Evolutionary conservation across 2,329 filamentous ascomycete genomes (phyloP).

Genomic region (Trichothecium sympodiale): DNA sequence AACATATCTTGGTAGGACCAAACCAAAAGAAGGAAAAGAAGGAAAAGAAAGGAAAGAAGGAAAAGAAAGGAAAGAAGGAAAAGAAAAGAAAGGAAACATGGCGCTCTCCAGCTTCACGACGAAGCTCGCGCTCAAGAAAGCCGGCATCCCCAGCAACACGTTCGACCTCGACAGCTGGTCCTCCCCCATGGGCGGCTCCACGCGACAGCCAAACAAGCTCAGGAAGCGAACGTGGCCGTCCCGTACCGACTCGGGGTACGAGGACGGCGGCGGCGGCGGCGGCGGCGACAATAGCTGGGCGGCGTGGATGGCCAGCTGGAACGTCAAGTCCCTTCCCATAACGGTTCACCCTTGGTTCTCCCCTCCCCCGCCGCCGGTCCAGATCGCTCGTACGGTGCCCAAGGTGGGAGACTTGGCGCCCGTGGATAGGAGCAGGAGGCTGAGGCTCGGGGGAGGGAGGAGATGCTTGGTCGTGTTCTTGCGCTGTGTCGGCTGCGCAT

Average conservation of each 20-base stretch:
- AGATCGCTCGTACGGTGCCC: constrained; percentile 28
- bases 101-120: constrained; percentile 42
- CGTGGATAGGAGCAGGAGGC: constrained; percentile 30
- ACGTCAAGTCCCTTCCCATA: constrained; percentile 34
- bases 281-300: constrained; percentile 22
- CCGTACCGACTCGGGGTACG: constrained; percentile 12
- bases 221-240: constrained; percentile 14
- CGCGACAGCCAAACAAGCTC: constrained; percentile 19
- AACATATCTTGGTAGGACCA: too few relatives aligned
- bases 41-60: too few relatives aligned
- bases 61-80: too few relatives aligned
- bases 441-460: constrained; percentile 31
- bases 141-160: constrained; percentile 39
- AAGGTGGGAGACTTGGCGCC: constrained; percentile 37
- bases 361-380: constrained; percentile 37
- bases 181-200: constrained; percentile 10
- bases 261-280: constrained; percentile 15
- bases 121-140: constrained; percentile 47
- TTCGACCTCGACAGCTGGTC: constrained; percentile 20
- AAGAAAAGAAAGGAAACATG: too few relatives aligned
- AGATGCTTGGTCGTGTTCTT: constrained; percentile 39
- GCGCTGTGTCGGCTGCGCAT: constrained; percentile 44
- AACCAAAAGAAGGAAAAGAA: too few relatives aligned
- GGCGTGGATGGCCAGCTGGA: constrained; percentile 30
- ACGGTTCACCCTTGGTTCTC: constrained; percentile 43